Evolutionary conservation across 2,329 filamentous ascomycete genomes (phyloP).

Genomic region (Atkinsonella texensis): DNA sequence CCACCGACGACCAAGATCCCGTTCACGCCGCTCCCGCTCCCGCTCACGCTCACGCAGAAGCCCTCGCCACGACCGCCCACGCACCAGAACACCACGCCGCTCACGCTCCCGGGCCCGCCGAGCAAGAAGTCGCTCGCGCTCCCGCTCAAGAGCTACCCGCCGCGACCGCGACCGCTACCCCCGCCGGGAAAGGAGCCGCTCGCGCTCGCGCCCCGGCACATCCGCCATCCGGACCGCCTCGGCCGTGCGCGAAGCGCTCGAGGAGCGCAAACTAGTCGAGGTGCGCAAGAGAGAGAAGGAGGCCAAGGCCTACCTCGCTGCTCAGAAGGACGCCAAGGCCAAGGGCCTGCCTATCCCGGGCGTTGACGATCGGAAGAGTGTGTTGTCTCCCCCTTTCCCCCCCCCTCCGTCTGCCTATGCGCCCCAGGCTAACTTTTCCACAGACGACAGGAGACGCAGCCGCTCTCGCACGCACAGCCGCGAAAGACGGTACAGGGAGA

Average conservation of each 20-base stretch:
- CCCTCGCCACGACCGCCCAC: conserved; percentile 18
- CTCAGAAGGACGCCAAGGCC: conserved; percentile 46
- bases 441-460: conserved; percentile 24
- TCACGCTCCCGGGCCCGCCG: conserved; percentile 9
- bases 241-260: conserved; percentile 33
- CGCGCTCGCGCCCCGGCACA: conserved; percentile 28
- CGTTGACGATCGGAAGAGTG: conserved; percentile 36
- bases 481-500: conserved; percentile 21
- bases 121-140: conserved; percentile 10
- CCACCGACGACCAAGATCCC: conserved; percentile 15
- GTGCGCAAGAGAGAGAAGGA: conserved; percentile 51
- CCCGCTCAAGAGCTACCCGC: conserved; percentile 13
- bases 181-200: conserved; percentile 27
- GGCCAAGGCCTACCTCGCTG: conserved; percentile 51
- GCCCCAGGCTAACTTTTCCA: conserved; percentile 14
- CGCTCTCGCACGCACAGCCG: conserved; percentile 19
- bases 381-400: not conserved
- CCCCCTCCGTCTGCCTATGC: not conserved
- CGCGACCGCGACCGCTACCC: conserved; percentile 10
- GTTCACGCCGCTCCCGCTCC: conserved; percentile 19
- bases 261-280: conserved; percentile 48
- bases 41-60: conserved; percentile 19
- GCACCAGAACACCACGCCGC: not conserved
- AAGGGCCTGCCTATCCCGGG: conserved; percentile 47
- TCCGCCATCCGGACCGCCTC: conserved; percentile 26